A percentile compares a stretch with the other conserved stretches of the same genome.
phyloP scores from a whole-genome alignment of 208 protist genomes.

The Trichomonas tenax region DNA sequence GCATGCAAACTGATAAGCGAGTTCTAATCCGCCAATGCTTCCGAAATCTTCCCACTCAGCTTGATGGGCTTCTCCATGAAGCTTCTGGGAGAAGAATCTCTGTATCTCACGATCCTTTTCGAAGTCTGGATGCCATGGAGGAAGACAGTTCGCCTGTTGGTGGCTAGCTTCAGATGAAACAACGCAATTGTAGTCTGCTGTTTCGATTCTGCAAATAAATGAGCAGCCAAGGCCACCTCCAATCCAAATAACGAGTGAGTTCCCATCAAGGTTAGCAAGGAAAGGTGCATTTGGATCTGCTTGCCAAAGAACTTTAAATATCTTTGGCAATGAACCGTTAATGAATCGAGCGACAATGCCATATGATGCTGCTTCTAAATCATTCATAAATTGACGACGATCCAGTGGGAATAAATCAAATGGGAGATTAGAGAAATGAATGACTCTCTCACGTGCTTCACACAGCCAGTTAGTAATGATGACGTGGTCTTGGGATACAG shows the following conservation, averaged over 20 bases:
- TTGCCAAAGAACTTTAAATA: not conserved
- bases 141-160: not conserved
- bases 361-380: not conserved
- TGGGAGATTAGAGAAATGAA: not conserved
- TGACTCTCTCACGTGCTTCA: not conserved
- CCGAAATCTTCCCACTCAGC: not conserved
- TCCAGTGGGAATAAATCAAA: conserved; percentile 1
- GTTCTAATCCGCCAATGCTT: not conserved
- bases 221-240: not conserved
- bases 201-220: not conserved
- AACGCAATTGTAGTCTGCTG: conserved; percentile 10
- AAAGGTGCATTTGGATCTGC: not conserved
- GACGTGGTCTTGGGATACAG: not conserved
- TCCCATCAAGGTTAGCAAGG: not conserved
- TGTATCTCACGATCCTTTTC: not conserved
- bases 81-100: not conserved
- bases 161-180: not conserved
- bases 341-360: not conserved
- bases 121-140: not conserved
- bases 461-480: conserved; percentile 3
- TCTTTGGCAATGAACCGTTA: not conserved
- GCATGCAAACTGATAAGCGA: not conserved
- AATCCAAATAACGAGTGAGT: not conserved
- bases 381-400: not conserved
- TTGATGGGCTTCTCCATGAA: not conserved